phyloP scores from a whole-genome alignment of 1,284 basidiomycete species.

The Golubevia pallescens region DNA sequence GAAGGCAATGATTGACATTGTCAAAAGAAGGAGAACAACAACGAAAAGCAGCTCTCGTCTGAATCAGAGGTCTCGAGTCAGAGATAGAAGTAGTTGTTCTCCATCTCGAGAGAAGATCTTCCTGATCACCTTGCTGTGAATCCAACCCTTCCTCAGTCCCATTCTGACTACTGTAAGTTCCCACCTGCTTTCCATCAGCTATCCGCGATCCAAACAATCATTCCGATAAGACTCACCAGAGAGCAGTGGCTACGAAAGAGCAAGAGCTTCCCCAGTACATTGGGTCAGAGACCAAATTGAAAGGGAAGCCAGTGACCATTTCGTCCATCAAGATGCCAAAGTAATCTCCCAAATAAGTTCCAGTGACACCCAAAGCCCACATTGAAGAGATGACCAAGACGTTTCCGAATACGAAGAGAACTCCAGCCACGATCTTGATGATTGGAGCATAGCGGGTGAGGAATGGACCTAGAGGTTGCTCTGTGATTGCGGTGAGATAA shows the following conservation, averaged over 20 bases:
- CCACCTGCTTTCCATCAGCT: no score
- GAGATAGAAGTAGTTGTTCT: no score
- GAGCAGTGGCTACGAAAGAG: constrained; percentile 47
- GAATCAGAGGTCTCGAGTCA: background rate
- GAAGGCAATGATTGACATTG: constrained; percentile 5
- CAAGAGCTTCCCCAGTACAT: constrained; percentile 61
- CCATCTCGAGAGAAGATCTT: no score
- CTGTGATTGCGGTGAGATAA: constrained; percentile 43
- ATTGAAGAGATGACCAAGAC: constrained; percentile 58
- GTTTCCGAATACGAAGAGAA: constrained; percentile 42
- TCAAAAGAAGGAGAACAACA: background rate
- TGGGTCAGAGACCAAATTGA: constrained; percentile 58
- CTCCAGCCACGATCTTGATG: constrained; percentile 29
- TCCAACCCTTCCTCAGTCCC: no score
- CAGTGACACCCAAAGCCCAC: constrained; percentile 62
- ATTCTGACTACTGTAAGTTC: no score
- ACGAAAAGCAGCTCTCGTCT: background rate
- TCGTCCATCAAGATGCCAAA: constrained; percentile 64
- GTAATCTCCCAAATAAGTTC: constrained; percentile 65
- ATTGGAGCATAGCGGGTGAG: constrained; percentile 22
- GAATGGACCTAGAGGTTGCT: constrained; percentile 39
- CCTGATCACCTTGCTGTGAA: no score
- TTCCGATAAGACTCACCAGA: constrained; percentile 28
- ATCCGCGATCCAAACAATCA: no score
- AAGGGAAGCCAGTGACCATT: constrained; percentile 63